Evolutionary conservation across 2,329 filamentous ascomycete species (phyloP).

Genomic region (Stagonosporopsis chrysanthemi): DNA sequence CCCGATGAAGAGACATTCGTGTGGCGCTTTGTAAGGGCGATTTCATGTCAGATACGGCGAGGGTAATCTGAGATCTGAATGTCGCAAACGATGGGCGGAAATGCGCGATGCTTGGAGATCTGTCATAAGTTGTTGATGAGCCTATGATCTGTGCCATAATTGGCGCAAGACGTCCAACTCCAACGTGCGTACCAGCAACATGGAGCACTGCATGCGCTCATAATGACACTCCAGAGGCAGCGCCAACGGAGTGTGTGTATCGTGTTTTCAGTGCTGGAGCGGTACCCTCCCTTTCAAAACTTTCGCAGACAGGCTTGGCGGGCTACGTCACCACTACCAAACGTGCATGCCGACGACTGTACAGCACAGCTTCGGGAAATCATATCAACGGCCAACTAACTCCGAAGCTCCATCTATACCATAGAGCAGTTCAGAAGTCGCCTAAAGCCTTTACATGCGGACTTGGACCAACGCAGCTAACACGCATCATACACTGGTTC

Average conservation of each 20-base stretch:
- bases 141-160: background rate
- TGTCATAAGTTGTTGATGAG: background rate
- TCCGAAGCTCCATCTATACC: background rate
- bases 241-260: background rate
- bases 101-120: conserved; percentile 14
- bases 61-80: background rate
- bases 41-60: background rate
- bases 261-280: background rate
- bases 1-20: background rate
- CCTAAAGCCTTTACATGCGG: background rate
- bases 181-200: background rate
- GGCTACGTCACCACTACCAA: background rate
- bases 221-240: background rate
- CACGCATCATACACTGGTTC: background rate
- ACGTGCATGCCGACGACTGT: no score
- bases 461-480: background rate
- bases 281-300: background rate
- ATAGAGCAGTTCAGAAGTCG: background rate
- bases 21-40: background rate
- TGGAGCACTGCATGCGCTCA: background rate
- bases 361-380: no score
- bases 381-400: background rate
- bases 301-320: background rate
- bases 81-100: conserved; percentile 16
- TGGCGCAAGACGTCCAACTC: background rate